Evolutionary conservation across 805 yeast genomes (phyloP).

Genomic region (Sugiyamaella boreocaroliniensis): DNA sequence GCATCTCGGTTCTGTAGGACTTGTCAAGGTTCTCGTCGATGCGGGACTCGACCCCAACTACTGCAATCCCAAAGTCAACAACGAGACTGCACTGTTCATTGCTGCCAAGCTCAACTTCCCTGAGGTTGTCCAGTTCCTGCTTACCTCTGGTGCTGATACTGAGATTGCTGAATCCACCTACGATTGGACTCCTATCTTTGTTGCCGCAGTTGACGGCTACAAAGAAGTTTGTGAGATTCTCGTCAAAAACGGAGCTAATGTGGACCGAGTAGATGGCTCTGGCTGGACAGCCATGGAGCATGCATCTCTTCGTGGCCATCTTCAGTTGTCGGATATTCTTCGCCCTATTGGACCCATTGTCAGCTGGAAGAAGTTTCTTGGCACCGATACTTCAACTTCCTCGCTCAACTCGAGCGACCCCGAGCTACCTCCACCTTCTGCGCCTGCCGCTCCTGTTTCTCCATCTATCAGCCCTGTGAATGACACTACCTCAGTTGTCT

Average conservation of each 20-base stretch:
- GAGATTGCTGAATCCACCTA: constrained; percentile 72
- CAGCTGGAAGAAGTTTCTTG: constrained; percentile 1
- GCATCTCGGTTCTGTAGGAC: constrained; percentile 52
- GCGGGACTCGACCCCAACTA: constrained; percentile 60
- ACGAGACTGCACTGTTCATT: constrained; percentile 77
- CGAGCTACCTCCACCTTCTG: neutral
- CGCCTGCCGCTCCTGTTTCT: neutral
- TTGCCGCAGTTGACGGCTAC: constrained; percentile 83
- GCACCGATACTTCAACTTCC: neutral
- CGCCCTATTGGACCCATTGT: constrained; percentile 16
- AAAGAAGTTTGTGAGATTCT: constrained; percentile 50
- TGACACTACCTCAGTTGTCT: neutral
- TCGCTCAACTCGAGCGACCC: neutral
- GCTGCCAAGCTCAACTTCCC: constrained; percentile 60
- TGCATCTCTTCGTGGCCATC: constrained; percentile 83
- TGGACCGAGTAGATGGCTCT: constrained; percentile 59
- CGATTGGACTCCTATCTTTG: constrained; percentile 93
- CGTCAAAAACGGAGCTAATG: constrained; percentile 47
- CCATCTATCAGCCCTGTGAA: neutral
- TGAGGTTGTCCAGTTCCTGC: constrained; percentile 48
- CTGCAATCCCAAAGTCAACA: constrained; percentile 45
- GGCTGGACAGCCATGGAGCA: constrained; percentile 99
- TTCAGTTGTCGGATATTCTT: constrained; percentile 58
- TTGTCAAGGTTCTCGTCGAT: constrained; percentile 47
- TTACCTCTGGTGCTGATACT: constrained; percentile 56